Evolutionary conservation across 768 basidiomycete species (phyloP).

Genomic region (Glaciozyma martinii): DNA sequence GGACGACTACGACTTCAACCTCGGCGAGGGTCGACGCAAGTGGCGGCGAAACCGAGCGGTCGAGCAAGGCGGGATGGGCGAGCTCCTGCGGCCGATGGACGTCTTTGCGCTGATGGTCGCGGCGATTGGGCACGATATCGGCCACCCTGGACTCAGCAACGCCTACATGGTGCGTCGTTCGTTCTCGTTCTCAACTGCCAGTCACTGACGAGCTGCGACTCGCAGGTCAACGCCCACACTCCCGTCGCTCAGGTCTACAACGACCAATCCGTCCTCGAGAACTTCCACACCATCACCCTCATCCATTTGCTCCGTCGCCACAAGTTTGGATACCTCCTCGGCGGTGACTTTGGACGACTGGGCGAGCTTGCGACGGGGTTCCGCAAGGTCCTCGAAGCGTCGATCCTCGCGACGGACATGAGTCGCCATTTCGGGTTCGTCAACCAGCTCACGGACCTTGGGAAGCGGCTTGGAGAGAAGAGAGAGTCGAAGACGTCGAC

Average conservation of each 20-base stretch:
- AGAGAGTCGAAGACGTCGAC: not conserved
- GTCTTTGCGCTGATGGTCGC: conserved; percentile 77
- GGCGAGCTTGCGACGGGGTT: conserved; percentile 42
- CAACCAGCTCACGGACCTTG: conserved; percentile 48
- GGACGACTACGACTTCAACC: conserved; percentile 36
- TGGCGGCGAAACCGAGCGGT: conserved; percentile 35
- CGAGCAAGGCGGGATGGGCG: conserved; percentile 27
- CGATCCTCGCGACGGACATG: conserved; percentile 93
- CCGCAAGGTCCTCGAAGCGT: conserved; percentile 65
- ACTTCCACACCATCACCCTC: conserved; percentile 38
- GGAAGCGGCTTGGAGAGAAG: conserved; percentile 43
- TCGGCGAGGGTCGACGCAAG: conserved; percentile 21
- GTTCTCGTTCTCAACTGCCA: not conserved
- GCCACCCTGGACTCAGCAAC: conserved; percentile 91
- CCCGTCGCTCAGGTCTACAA: conserved; percentile 82
- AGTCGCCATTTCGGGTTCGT: conserved; percentile 79
- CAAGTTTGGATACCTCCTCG: conserved; percentile 33
- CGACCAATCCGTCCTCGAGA: conserved; percentile 78
- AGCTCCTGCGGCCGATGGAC: conserved; percentile 52
- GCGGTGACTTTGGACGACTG: conserved; percentile 21
- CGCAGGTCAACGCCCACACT: conserved; percentile 82
- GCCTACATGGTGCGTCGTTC: conserved; percentile 69
- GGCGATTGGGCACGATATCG: conserved; percentile 95
- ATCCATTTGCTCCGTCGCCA: conserved; percentile 33
- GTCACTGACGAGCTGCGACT: not conserved